These are phyloP conservation scores for Tulasnella sp. DNA, from an alignment of 768 basidiomycete genomes.

Conservation along the genomic window DNA sequence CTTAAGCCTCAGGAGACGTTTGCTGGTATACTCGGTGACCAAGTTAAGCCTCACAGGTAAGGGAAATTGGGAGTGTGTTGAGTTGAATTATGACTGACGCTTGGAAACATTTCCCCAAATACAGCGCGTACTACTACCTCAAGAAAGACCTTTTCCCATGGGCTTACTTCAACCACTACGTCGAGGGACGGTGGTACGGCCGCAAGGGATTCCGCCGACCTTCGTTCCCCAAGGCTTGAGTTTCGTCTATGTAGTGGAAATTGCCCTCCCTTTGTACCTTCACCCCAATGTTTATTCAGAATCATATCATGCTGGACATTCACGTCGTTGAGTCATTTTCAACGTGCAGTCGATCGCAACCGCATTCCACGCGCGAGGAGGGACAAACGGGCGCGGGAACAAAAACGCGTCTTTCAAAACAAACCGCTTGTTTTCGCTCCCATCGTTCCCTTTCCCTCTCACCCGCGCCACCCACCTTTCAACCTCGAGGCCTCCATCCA, in stretches of 20 bases:
- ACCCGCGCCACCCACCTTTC: slow-evolving; percentile 2
- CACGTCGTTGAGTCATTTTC: neutral
- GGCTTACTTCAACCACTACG: slow-evolving; percentile 69
- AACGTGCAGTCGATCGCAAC: neutral
- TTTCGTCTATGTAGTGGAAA: neutral
- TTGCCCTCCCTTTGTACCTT: neutral
- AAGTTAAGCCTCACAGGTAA: slow-evolving; percentile 69
- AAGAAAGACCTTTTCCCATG: slow-evolving; percentile 79
- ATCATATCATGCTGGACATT: neutral
- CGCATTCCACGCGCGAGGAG: neutral
- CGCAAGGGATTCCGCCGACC: slow-evolving; percentile 43
- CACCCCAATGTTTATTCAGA: neutral
- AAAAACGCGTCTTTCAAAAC: slow-evolving; percentile 8
- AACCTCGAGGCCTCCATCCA: neutral
- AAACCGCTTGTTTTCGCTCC: neutral
- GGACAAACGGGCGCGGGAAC: neutral
- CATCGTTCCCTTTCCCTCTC: neutral
- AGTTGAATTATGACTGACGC: neutral
- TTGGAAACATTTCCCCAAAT: slow-evolving; percentile 39
- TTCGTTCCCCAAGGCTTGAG: slow-evolving; percentile 33
- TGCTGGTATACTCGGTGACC: slow-evolving; percentile 54
- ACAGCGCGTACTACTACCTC: slow-evolving; percentile 75
- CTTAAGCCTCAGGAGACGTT: slow-evolving; percentile 85
- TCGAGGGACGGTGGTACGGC: slow-evolving; percentile 50
- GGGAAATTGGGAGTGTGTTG: neutral